Evolutionary conservation across 257 asterid genomes (phyloP).

Genomic region (Plantago major): DNA sequence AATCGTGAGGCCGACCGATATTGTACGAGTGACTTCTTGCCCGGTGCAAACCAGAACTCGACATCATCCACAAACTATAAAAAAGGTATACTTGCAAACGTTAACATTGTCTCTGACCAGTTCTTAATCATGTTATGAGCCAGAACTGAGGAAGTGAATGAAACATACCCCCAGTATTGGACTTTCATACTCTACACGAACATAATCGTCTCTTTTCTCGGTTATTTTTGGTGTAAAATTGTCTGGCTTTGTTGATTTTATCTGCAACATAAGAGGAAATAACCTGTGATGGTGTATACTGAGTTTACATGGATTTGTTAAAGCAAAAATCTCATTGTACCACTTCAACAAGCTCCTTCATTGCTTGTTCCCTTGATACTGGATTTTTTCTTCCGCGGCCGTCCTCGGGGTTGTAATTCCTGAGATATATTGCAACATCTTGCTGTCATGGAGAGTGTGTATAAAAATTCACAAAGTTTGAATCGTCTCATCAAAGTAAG

Average conservation of each 20-base stretch:
- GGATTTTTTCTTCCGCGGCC: constrained; percentile 72
- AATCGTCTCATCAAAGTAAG: too few species aligned
- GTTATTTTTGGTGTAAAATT: constrained; percentile 59
- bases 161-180: constrained; percentile 72
- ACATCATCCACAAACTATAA: constrained; percentile 83
- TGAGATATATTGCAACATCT: constrained; percentile 19
- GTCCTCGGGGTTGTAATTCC: constrained; percentile 85
- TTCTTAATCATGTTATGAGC: neutral
- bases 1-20: constrained; percentile 82
- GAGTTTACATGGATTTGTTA: too few species aligned
- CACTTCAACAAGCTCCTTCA: constrained; percentile 82
- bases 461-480: too few species aligned
- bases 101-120: neutral
- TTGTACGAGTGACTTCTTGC: constrained; percentile 64
- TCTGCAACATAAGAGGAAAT: constrained; percentile 30
- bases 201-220: constrained; percentile 68
- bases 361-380: constrained; percentile 61
- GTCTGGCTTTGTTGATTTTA: constrained; percentile 81
- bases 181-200: constrained; percentile 78
- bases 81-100: neutral
- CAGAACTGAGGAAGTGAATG: neutral
- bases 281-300: too few species aligned
- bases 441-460: neutral
- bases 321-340: constrained; percentile 23
- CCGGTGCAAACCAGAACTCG: constrained; percentile 92